phyloP scores from a whole-genome alignment of 129 eudicot genomes.

The Calendula officinalis region DNA sequence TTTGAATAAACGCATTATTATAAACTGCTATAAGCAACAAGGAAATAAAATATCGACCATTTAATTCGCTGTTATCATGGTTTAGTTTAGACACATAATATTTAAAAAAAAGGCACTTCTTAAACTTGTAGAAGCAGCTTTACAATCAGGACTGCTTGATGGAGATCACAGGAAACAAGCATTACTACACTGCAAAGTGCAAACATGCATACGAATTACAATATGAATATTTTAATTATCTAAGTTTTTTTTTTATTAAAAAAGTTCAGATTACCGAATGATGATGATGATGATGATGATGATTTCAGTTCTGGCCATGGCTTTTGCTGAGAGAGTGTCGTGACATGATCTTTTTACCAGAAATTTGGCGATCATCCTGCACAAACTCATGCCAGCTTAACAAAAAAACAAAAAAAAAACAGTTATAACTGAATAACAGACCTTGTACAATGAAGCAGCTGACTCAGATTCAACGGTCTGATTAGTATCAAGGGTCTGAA shows the following conservation, averaged over 20 bases:
- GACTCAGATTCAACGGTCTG: slow-evolving; percentile 32
- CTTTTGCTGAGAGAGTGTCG: slow-evolving; percentile 69
- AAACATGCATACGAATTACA: background rate
- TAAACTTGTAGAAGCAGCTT: slow-evolving; percentile 9
- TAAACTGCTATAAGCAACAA: slow-evolving; percentile 15
- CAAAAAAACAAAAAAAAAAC: no score
- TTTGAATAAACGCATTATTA: slow-evolving; percentile 17
- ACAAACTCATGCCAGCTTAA: slow-evolving; percentile 18
- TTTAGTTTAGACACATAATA: slow-evolving; percentile 3
- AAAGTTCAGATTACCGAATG: background rate
- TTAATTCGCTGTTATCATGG: background rate
- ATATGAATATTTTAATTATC: background rate
- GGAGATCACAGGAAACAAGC: slow-evolving; percentile 26
- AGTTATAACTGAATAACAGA: no score
- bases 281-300: slow-evolving; percentile 22
- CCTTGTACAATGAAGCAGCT: slow-evolving; percentile 40
- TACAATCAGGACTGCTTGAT: slow-evolving; percentile 1
- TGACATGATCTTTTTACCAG: slow-evolving; percentile 62
- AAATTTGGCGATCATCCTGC: slow-evolving; percentile 70
- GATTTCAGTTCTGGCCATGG: slow-evolving; percentile 61
- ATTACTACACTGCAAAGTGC: slow-evolving; percentile 16
- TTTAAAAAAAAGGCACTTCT: slow-evolving; percentile 6
- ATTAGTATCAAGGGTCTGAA: slow-evolving; percentile 25
- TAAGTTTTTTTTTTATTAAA: background rate
- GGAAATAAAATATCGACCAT: slow-evolving; percentile 1